Conservation (phyloP, 2,329 filamentous ascomycete species). For the Paraconiothyrium sp. region DNA sequence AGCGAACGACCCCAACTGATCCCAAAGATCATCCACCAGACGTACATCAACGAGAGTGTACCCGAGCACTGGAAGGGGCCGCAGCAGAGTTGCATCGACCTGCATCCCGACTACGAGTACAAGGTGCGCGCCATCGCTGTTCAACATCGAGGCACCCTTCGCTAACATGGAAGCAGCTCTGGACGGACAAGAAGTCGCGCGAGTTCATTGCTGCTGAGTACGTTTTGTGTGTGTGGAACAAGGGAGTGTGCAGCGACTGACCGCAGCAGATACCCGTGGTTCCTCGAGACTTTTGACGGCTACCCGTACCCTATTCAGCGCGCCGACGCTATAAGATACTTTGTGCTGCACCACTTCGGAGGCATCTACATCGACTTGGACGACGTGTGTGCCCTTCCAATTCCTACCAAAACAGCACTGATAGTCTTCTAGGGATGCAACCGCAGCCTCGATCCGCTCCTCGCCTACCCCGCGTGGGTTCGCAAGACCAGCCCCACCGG, state of each 20-base stretch:
- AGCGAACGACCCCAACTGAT: constrained; percentile 69
- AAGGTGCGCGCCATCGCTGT: constrained; percentile 59
- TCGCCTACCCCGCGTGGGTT: constrained; percentile 74
- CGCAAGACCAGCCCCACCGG: constrained; percentile 78
- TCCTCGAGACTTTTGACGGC: constrained; percentile 75
- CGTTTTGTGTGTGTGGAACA: constrained; percentile 16
- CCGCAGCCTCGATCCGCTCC: constrained; percentile 72
- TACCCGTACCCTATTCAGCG: constrained; percentile 81
- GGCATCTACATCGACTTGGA: constrained; percentile 86
- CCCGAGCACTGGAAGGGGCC: constrained; percentile 72
- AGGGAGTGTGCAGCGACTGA: constrained; percentile 20
- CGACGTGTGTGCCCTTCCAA: constrained; percentile 58
- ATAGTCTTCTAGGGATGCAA: constrained; percentile 67
- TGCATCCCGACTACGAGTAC: constrained; percentile 78
- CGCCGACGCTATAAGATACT: constrained; percentile 82
- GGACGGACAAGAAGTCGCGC: constrained; percentile 75
- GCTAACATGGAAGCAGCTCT: constrained; percentile 64
- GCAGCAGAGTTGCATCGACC: constrained; percentile 71
- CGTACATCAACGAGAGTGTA: constrained; percentile 75
- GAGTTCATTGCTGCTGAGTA: constrained; percentile 74
- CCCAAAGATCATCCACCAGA: constrained; percentile 81
- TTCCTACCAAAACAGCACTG: constrained; percentile 18
- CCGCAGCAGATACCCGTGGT: constrained; percentile 72
- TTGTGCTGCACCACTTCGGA: constrained; percentile 78
- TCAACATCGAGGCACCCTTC: constrained; percentile 30